These are phyloP conservation scores for Mycoemilia scoparia DNA, from an alignment of 192 early-diverging fungal genomes.

Conservation along the genomic window DNA sequence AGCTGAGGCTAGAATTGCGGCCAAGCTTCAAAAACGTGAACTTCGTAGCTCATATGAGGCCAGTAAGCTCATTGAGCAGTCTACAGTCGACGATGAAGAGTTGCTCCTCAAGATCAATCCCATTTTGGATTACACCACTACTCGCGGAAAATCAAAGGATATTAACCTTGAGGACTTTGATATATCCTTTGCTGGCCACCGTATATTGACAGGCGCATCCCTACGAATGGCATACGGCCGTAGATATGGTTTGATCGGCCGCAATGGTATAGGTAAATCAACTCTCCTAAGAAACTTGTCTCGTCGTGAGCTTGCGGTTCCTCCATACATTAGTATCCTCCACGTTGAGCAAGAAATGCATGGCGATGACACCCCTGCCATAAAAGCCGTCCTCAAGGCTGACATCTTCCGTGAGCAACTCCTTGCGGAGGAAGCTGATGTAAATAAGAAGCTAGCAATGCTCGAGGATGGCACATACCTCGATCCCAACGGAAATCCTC, in stretches of 20 bases:
- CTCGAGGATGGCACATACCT: constrained; percentile 16
- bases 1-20: constrained; percentile 79
- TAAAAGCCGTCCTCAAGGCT: constrained; percentile 79
- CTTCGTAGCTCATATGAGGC: constrained; percentile 53
- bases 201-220: constrained; percentile 75
- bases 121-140: constrained; percentile 60
- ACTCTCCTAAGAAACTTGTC: constrained; percentile 62
- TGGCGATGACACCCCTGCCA: constrained; percentile 72
- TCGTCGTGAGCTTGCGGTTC: constrained; percentile 69
- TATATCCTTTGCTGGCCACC: constrained; percentile 82
- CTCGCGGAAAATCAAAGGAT: constrained; percentile 78
- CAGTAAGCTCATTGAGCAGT: constrained; percentile 45
- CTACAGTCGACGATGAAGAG: constrained; percentile 44
- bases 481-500: constrained; percentile 28
- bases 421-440: constrained; percentile 57
- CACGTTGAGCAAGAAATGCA: constrained; percentile 98
- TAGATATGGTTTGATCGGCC: constrained; percentile 89
- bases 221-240: constrained; percentile 72
- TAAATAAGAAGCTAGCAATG: constrained; percentile 32
- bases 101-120: constrained; percentile 79
- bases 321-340: constrained; percentile 80
- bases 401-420: constrained; percentile 85
- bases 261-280: constrained; percentile 78
- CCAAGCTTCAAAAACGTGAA: constrained; percentile 73
- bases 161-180: constrained; percentile 95